Evolutionary conservation across 1,139 yeast species (phyloP), one percentile per base, ranked within the genome.

Genomic region (Yamadazyma blattariae): DNA sequence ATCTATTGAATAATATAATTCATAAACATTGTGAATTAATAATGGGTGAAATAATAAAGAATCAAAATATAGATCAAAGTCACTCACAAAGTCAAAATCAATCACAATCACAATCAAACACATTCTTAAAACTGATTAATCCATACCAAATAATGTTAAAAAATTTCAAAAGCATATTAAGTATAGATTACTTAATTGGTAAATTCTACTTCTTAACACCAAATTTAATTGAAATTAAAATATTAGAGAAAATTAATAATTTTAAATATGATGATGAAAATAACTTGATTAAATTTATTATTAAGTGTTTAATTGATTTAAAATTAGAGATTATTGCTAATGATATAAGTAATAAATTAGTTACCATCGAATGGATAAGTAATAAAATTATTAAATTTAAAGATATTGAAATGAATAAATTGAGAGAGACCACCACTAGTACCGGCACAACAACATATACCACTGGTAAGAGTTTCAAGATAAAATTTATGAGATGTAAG

Each of bases 281-380:
- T 5, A 45, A 47, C n/a, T 17, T 5, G 19, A 17, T 17, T 5
- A 17, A 17, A 17, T 50, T 51, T 34, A 57, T 69, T 40, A 57
- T 74, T 42, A 51, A 67, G 44, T 58, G 58, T 41, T 50, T 77
- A 36, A 48, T 71, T 8, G 70, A 61, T 29, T 52, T 82, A 33
- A 74, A 78, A 45, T 55, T 82, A 34, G 79, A 77, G 33, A 74
- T 77, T 18, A 74, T 75, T 38, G 65, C 71, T 16, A 67, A 67
- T 24, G 77, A 79, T 29, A 56, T 82, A 21, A 63, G 71, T 27
- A 71, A 73, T 31, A 73, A 77, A 59, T 64, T 81, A 45, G 65
- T 69, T 27, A 80, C 84, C 5, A 76, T 84, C 0, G 85, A 80
- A 29, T 83, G 90, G 90, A 70, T 79, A 14, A 64, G 69, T 28